Evolutionary conservation across 2,329 filamentous ascomycete species (phyloP), one percentile per base, ranked within the genome.

Genomic region (Metarhizium sp.): DNA sequence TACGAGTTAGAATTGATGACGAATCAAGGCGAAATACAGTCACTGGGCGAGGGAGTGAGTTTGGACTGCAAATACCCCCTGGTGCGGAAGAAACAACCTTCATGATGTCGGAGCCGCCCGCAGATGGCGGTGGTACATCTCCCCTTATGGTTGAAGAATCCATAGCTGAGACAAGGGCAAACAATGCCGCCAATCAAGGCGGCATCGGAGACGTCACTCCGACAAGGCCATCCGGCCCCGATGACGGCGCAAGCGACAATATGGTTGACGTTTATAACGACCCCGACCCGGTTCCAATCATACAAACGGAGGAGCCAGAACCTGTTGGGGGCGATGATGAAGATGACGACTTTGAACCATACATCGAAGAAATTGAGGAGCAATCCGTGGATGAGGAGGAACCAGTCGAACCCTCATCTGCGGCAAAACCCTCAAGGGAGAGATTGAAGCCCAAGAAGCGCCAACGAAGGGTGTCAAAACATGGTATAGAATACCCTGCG

Each of bases 401-500:
- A 38, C 3, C 20, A 49, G 47, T 13, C 43, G 30, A 52, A 18
- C 54, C 54, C 13, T 50, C 50, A 5, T 53, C 56, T 3, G 55
- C 47, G 14, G 48, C 36, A 30, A 55, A 48, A n/a, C 49, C 49
- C 13, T 5, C 49, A 18, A 52, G 55, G 11, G 38, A 46, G 50
- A 32, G 43, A 20, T 58, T 61, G 11, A 63, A 60, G 25, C 53
- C 62, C 14, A 58, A 59, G 46, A 69, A 68, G 57, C 71, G 68
- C 58, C 71, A 66, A 57, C 79, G 78, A 62, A 66, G 69, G 13
- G 60, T 83, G 50, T 95, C 90, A 0, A 80, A 80, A 51, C 77
- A 91, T 64, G 89, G 89, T 30, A 83, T 88, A 51, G 81, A 86
- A 58, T 91, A 92, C 60, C 87, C 89, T 1, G 84, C 86, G 1